A percentile compares a stretch with the other conserved stretches of the same genome.
Evolutionary conservation across 2,329 filamentous ascomycete species (phyloP).

Genomic region (Hymenoscyphus occultus): DNA sequence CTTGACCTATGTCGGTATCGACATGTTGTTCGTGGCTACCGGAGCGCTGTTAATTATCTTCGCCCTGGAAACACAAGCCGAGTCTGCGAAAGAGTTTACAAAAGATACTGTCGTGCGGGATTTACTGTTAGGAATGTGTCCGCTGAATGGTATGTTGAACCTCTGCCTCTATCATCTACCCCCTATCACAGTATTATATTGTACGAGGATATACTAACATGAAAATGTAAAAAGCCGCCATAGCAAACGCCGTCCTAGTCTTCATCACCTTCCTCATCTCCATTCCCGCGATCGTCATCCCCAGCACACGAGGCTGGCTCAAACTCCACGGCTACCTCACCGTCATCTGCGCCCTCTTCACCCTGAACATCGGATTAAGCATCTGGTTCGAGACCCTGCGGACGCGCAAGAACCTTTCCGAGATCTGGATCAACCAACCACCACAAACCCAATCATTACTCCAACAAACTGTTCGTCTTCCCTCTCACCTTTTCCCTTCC

Average conservation of each 20-base stretch:
- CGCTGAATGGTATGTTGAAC: constrained; percentile 47
- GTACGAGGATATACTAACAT: not conserved
- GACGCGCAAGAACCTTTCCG: constrained; percentile 53
- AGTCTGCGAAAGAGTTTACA: constrained; percentile 42
- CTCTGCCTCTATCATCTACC: not conserved
- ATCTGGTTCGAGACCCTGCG: constrained; percentile 73
- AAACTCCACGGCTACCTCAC: constrained; percentile 66
- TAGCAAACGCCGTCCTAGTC: constrained; percentile 70
- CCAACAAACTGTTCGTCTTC: constrained; percentile 60
- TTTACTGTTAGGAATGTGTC: constrained; percentile 50
- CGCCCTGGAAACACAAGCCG: constrained; percentile 47
- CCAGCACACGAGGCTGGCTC: constrained; percentile 64
- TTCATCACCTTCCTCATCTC: constrained; percentile 68
- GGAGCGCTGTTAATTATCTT: constrained; percentile 52
- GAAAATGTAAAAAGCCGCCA: constrained; percentile 50
- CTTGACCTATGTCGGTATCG: constrained; percentile 47
- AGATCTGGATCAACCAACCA: constrained; percentile 58
- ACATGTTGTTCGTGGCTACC: constrained; percentile 50
- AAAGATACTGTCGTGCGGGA: constrained; percentile 49
- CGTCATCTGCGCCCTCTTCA: constrained; percentile 60
- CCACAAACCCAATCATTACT: constrained; percentile 61
- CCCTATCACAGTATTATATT: not conserved
- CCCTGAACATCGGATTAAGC: constrained; percentile 61
- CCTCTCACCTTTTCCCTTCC: too few species aligned
- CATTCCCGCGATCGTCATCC: constrained; percentile 68